Evolutionary conservation across 495 filamentous ascomycete species (phyloP), one percentile per base, ranked within the genome.

Genomic region (Penicillium fimorum): DNA sequence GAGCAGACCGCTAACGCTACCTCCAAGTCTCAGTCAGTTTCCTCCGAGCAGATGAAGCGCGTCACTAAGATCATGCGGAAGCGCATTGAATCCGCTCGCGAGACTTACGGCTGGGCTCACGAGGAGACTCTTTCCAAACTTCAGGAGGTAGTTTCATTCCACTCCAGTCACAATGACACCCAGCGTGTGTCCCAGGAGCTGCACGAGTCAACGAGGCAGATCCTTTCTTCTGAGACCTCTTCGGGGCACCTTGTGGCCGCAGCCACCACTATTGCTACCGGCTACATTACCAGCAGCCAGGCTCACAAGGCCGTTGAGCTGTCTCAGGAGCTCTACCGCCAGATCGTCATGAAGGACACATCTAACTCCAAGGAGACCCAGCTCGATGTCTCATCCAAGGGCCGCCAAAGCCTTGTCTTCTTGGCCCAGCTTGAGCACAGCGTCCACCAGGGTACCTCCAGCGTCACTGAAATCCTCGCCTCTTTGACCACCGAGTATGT

Each of bases 401-500:
- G 65, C 42, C 70, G 71, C 33, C 66, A 71, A 38, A 73, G 67
- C 44, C 65, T 75, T 11, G 57, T 69, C 9, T 75, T 75, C 63
- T 58, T 75, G 38, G 70, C 72, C 18, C 67, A 75, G 56, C 59
- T 75, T 17, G 69, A 73, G 58, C 70, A 72, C 46, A 68, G 70
- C 43, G 57, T 73, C 13, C 61, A 47, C 25, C 44, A 62, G 48
- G 60, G 56, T 22, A 62, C 57, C 11, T 68, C 61, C 15, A 71
- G 67, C 9, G 40, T 75, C 49, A 71, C 69, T 29, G 72, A 75
- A 52, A 68, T 75, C 35, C 63, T 70, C 50, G 68, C 72, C 2
- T 55, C 67, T 11, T 53, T 75, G 30, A 67, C 68, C 10, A 70
- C 72, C 10, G 65, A 75, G 53, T 71, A 69, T 40, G 60, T 71